A percentile compares a stretch with the other conserved stretches of the same genome.
Conservation (phyloP, 306 rosid genomes). For the Leucaena leucocephala region DNA sequence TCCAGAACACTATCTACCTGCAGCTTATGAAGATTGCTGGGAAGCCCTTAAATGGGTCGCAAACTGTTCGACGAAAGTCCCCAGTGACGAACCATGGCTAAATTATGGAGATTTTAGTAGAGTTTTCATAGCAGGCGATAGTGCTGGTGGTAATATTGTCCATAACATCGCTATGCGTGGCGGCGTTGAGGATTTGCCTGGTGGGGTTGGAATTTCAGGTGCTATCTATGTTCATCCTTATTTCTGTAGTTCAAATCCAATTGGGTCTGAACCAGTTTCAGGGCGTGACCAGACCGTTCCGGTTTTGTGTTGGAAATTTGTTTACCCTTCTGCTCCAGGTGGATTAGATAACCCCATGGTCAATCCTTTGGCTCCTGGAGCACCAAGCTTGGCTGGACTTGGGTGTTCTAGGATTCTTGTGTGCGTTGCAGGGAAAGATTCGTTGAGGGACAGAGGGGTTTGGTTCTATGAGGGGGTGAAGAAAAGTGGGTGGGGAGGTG, state of each 20-base stretch:
- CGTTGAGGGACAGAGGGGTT: conserved; percentile 43
- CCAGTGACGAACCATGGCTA: conserved; percentile 47
- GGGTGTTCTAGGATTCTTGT: conserved; percentile 45
- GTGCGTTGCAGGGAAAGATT: conserved; percentile 23
- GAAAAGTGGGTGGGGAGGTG: conserved; percentile 49
- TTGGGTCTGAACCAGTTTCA: conserved; percentile 33
- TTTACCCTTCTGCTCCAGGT: conserved; percentile 39
- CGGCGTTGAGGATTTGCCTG: conserved; percentile 41
- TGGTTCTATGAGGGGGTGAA: conserved; percentile 38
- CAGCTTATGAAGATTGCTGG: conserved; percentile 47
- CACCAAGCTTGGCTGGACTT: conserved; percentile 43
- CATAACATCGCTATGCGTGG: conserved; percentile 48
- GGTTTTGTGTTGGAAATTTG: conserved; percentile 33
- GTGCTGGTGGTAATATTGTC: conserved; percentile 56
- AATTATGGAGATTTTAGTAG: conserved; percentile 35
- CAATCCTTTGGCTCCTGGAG: conserved; percentile 37
- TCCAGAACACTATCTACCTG: conserved; percentile 47
- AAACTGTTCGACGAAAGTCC: not conserved
- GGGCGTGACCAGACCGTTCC: not conserved
- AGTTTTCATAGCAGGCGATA: conserved; percentile 53
- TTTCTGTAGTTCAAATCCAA: conserved; percentile 44
- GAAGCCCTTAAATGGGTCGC: conserved; percentile 49
- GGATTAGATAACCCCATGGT: conserved; percentile 41
- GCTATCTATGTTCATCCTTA: conserved; percentile 48
- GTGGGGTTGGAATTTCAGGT: conserved; percentile 35